Evolutionary conservation across 2,329 filamentous ascomycete species (phyloP).

Genomic region (Trichoderma hamatum): DNA sequence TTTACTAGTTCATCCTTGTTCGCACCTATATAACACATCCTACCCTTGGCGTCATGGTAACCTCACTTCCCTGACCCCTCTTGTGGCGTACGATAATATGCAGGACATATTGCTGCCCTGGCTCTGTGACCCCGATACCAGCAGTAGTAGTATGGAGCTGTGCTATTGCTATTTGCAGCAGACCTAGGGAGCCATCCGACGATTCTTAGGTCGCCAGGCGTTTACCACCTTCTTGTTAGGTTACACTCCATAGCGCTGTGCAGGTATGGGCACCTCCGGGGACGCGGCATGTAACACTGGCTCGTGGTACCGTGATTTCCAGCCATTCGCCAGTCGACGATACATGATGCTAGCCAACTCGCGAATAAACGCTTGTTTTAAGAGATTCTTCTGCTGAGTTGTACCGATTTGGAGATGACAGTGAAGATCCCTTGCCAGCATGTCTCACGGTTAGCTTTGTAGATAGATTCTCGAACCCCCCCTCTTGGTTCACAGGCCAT

Average conservation of each 20-base stretch:
- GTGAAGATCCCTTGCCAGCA: background rate
- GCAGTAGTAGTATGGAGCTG: background rate
- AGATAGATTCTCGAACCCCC: background rate
- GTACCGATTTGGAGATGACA: background rate
- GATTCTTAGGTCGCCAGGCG: constrained; percentile 1
- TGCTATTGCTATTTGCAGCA: background rate
- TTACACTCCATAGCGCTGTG: constrained; percentile 20
- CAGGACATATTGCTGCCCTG: background rate
- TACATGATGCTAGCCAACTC: background rate
- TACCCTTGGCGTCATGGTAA: constrained; percentile 15
- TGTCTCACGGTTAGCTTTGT: background rate
- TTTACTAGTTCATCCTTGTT: background rate
- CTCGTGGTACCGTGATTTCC: constrained; percentile 8
- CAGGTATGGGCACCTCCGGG: constrained; percentile 14
- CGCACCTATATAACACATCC: background rate
- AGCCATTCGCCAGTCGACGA: background rate
- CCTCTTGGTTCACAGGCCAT: background rate
- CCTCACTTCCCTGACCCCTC: constrained; percentile 18
- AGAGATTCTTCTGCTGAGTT: background rate
- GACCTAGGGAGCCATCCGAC: background rate
- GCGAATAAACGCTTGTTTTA: background rate
- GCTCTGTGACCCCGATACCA: background rate
- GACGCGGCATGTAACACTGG: constrained; percentile 25
- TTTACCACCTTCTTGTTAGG: constrained; percentile 8
- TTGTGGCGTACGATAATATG: constrained; percentile 2